Evolutionary conservation across 1,284 basidiomycete genomes (phyloP).

Genomic region (Moniliella sp.): DNA sequence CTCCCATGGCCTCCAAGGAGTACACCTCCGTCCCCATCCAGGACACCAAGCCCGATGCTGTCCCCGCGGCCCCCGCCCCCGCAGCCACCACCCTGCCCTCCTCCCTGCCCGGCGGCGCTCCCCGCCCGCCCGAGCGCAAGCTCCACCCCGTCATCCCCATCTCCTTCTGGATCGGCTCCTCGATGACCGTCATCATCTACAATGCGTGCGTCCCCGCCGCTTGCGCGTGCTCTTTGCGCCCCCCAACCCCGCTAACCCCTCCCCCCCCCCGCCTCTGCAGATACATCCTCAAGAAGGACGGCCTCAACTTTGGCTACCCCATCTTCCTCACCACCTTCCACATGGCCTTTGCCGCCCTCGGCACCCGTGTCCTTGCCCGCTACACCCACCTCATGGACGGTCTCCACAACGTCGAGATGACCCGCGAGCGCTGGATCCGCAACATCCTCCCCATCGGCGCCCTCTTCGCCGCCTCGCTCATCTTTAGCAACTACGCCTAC

Average conservation of each 20-base stretch:
- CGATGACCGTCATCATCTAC: conserved; percentile 78
- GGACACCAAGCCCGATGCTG: too few species aligned
- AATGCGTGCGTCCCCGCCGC: conserved; percentile 38
- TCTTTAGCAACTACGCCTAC: conserved; percentile 82
- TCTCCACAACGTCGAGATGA: conserved; percentile 57
- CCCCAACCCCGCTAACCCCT: conserved; percentile 61
- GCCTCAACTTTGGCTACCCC: conserved; percentile 31
- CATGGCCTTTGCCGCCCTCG: conserved; percentile 48
- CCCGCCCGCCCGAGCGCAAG: conserved; percentile 15
- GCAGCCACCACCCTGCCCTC: conserved; percentile 2
- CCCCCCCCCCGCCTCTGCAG: conserved; percentile 22
- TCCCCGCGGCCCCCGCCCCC: too few species aligned
- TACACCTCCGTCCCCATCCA: too few species aligned
- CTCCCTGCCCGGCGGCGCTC: conserved; percentile 13
- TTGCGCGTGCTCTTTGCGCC: conserved; percentile 39
- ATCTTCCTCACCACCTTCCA: conserved; percentile 33
- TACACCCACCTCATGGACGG: conserved; percentile 77
- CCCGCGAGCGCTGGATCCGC: conserved; percentile 38
- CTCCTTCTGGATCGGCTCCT: conserved; percentile 70
- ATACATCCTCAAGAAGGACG: conserved; percentile 45
- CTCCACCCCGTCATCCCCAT: conserved; percentile 46
- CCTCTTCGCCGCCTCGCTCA: conserved; percentile 73
- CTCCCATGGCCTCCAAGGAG: too few species aligned
- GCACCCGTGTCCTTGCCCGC: conserved; percentile 65
- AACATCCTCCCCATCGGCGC: conserved; percentile 82